These are phyloP conservation scores for Prototheca cutis DNA, from an alignment of 163 green algal genomes.

Conservation along the genomic window DNA sequence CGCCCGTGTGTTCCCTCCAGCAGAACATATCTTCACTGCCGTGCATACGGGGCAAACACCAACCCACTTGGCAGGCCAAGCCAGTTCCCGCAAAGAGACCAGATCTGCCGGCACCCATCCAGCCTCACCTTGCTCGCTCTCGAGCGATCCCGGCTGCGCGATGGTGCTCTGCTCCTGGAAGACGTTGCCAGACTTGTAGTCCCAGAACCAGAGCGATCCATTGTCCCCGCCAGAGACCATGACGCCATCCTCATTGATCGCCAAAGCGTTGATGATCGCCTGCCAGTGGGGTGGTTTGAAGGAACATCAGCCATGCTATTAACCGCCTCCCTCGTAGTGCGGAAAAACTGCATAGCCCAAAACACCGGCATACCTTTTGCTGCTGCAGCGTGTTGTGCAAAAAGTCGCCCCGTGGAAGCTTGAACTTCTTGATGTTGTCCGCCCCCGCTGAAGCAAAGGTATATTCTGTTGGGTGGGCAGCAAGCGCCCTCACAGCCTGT, in stretches of 20 bases:
- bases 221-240: slow-evolving; percentile 79
- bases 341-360: too few species aligned
- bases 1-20: not conserved
- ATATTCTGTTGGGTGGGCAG: slow-evolving; percentile 53
- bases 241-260: slow-evolving; percentile 90
- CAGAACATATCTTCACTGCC: not conserved
- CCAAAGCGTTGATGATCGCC: slow-evolving; percentile 88
- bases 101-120: too few species aligned
- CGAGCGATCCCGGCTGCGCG: slow-evolving; percentile 86
- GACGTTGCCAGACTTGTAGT: slow-evolving; percentile 87
- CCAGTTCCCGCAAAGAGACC: too few species aligned
- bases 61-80: too few species aligned
- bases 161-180: slow-evolving; percentile 83
- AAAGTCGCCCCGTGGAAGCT: slow-evolving; percentile 83
- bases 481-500: slow-evolving; percentile 40
- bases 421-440: slow-evolving; percentile 99
- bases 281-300: slow-evolving; percentile 7
- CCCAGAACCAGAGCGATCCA: slow-evolving; percentile 86
- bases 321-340: too few species aligned
- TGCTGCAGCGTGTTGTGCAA: slow-evolving; percentile 95
- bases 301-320: too few species aligned
- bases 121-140: slow-evolving; percentile 59
- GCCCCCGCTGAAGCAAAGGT: slow-evolving; percentile 75
- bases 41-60: too few species aligned
- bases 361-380: too few species aligned